phyloP scores from a whole-genome alignment of 495 filamentous ascomycete genomes.

The Neurospora sp. region DNA sequence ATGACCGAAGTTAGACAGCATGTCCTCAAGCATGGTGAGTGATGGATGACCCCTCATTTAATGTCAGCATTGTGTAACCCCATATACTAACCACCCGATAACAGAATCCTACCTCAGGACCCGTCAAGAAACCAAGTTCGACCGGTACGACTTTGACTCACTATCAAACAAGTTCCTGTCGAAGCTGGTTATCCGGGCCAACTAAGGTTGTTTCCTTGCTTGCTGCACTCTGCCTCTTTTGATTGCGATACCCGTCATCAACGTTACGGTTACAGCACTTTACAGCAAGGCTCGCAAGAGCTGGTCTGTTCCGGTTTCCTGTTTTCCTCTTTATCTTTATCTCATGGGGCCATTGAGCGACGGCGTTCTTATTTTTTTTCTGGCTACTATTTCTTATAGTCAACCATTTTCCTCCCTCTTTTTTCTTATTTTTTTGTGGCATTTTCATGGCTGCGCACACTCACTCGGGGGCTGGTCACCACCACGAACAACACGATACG shows the following conservation, averaged over 20 bases:
- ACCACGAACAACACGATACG: conserved; percentile 4
- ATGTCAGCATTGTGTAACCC: conserved; percentile 7
- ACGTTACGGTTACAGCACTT: conserved; percentile 9
- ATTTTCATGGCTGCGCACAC: neutral
- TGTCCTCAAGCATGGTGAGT: conserved; percentile 80
- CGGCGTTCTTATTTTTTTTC: conserved; percentile 15
- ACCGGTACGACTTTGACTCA: conserved; percentile 83
- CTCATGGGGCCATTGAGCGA: conserved; percentile 14
- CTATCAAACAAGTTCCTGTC: conserved; percentile 91
- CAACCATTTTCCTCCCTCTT: neutral
- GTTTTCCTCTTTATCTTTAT: conserved; percentile 21
- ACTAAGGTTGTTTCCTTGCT: conserved; percentile 40
- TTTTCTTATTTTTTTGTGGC: neutral
- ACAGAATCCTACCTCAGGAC: conserved; percentile 47
- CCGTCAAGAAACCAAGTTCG: conserved; percentile 57
- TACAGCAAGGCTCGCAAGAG: conserved; percentile 16
- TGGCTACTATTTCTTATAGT: neutral
- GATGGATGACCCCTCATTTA: neutral
- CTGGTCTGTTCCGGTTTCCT: conserved; percentile 16
- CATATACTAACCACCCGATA: neutral
- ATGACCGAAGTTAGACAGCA: conserved; percentile 89
- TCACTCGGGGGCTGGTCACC: conserved; percentile 9
- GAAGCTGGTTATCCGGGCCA: conserved; percentile 86
- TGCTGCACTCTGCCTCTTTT: conserved; percentile 12
- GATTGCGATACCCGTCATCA: conserved; percentile 15